A percentile compares a stretch with the other conserved stretches of the same genome.
These are phyloP conservation scores for Phytophthora aleatoria DNA, from an alignment of 352 stramenopile species.

Conservation along the genomic window DNA sequence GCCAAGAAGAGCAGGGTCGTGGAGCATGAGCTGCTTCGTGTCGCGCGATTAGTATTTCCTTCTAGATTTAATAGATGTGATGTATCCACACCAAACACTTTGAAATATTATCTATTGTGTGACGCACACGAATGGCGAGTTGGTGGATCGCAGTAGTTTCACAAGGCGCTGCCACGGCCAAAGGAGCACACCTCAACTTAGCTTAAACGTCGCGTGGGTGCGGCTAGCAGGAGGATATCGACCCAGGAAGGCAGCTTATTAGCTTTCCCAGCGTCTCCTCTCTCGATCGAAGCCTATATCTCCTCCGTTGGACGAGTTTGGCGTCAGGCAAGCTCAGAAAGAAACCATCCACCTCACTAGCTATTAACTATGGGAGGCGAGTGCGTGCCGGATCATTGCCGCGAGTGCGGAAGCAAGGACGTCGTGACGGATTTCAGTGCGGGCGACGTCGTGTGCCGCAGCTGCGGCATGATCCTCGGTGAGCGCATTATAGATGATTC, in stretches of 20 bases:
- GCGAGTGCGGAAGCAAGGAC: slow-evolving; percentile 72
- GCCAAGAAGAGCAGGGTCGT: neutral
- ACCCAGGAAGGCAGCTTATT: slow-evolving; percentile 4
- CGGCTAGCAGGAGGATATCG: slow-evolving; percentile 4
- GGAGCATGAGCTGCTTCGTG: slow-evolving; percentile 19
- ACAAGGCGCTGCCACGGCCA: slow-evolving; percentile 7
- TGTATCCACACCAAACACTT: slow-evolving; percentile 14
- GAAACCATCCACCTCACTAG: neutral
- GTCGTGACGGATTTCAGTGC: slow-evolving; percentile 83
- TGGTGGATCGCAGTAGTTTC: slow-evolving; percentile 43
- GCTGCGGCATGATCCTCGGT: slow-evolving; percentile 86
- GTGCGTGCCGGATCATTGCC: slow-evolving; percentile 65
- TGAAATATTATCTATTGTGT: slow-evolving; percentile 4
- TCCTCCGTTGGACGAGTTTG: neutral
- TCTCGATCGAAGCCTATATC: slow-evolving; percentile 9
- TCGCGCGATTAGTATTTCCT: slow-evolving; percentile 2
- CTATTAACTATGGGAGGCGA: slow-evolving; percentile 54
- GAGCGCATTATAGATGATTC: slow-evolving; percentile 90
- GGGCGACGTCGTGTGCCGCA: slow-evolving; percentile 81
- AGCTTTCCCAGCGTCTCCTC: slow-evolving; percentile 17
- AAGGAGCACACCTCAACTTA: slow-evolving; percentile 4
- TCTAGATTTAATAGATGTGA: slow-evolving; percentile 23
- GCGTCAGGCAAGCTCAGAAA: neutral
- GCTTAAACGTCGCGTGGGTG: slow-evolving; percentile 17
- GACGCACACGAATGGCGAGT: neutral